Evolutionary conservation across 169 alveolate species (phyloP).

Genomic region (Babesia bovis): DNA sequence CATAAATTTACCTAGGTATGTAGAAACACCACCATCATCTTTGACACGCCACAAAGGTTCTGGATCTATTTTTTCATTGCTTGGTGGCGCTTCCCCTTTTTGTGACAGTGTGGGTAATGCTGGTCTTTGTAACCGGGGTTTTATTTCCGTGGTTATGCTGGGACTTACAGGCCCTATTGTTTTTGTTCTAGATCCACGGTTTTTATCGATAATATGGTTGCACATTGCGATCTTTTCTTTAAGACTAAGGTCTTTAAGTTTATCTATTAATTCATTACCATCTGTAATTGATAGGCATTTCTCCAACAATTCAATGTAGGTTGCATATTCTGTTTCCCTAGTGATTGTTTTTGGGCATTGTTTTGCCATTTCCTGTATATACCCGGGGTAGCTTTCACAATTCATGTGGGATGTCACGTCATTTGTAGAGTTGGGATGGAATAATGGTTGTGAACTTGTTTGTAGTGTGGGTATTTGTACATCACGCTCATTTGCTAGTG

Average conservation of each 20-base stretch:
- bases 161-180: background rate
- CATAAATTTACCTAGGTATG: slow-evolving; percentile 37
- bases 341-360: background rate
- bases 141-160: background rate
- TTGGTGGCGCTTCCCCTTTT: background rate
- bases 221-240: slow-evolving; percentile 3
- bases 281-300: slow-evolving; percentile 6
- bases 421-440: too few relatives aligned
- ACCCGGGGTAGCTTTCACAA: background rate
- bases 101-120: background rate
- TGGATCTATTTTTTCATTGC: background rate
- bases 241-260: background rate
- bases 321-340: background rate
- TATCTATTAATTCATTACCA: background rate
- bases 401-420: too few relatives aligned
- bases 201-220: background rate
- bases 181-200: too few relatives aligned
- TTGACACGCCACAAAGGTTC: slow-evolving; percentile 54
- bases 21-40: slow-evolving; percentile 54
- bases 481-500: too few relatives aligned
- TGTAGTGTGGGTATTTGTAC: too few relatives aligned
- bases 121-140: background rate
- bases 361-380: background rate
- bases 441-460: too few relatives aligned
- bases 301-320: slow-evolving; percentile 4